Conservation (phyloP, 176 grass and related monocot species). For the Bothriochloa decipiens region DNA sequence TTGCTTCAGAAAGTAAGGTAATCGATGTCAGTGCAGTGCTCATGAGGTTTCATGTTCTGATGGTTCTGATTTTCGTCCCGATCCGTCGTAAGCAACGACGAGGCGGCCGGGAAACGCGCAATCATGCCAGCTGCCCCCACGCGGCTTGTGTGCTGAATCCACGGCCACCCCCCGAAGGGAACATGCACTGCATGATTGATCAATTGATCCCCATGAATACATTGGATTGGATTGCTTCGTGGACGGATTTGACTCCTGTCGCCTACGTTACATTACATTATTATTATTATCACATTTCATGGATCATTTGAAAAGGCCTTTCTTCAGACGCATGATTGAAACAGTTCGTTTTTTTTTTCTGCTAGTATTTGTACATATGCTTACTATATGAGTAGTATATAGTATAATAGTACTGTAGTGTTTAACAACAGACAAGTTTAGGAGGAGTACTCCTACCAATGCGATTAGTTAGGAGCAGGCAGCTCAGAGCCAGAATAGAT, state of each 20-base stretch:
- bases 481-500: not conserved
- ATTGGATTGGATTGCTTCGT: not conserved
- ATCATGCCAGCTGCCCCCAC: slow-evolving; percentile 13
- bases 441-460: not conserved
- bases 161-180: slow-evolving; percentile 1
- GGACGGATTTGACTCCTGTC: slow-evolving; percentile 2
- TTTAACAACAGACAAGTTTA: not conserved
- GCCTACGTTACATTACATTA: not conserved
- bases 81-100: not conserved
- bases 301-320: not conserved
- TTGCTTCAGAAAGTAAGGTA: slow-evolving; percentile 33
- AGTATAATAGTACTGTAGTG: not conserved
- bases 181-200: slow-evolving; percentile 22
- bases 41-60: not conserved
- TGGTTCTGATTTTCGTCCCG: not conserved
- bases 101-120: not conserved
- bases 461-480: slow-evolving; percentile 23
- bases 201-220: not conserved
- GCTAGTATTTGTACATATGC: not conserved
- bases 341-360: not conserved
- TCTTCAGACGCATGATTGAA: not conserved
- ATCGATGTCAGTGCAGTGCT: not conserved
- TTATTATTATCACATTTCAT: not conserved
- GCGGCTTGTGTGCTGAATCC: not conserved
- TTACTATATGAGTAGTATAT: not conserved